phyloP scores from a whole-genome alignment of 2,329 filamentous ascomycete species.

The Lasiodiplodia citricola region DNA sequence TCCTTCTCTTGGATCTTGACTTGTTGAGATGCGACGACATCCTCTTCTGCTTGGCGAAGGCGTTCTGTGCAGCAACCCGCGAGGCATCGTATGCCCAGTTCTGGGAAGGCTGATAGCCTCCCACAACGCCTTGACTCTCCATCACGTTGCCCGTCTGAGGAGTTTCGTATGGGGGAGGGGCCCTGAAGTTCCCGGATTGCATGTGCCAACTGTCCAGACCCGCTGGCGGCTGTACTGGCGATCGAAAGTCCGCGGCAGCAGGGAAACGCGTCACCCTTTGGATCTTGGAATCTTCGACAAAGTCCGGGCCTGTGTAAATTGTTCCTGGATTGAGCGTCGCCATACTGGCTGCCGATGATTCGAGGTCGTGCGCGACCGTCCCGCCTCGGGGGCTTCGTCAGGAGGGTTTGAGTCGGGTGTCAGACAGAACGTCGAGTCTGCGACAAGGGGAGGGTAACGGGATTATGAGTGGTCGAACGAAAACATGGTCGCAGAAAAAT shows the following conservation, averaged over 20 bases:
- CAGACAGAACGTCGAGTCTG: conserved; percentile 16
- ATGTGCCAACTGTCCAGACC: conserved; percentile 15
- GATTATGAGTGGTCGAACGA: conserved; percentile 20
- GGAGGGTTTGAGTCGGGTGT: conserved; percentile 2
- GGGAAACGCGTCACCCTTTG: conserved; percentile 29
- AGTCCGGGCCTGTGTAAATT: conserved; percentile 30
- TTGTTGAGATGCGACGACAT: conserved; percentile 42
- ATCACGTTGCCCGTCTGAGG: neutral
- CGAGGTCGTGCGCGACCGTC: neutral
- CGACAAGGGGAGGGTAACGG: conserved; percentile 5
- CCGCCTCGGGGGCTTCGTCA: conserved; percentile 12
- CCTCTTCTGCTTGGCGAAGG: conserved; percentile 39
- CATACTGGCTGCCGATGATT: conserved; percentile 30
- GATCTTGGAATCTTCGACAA: conserved; percentile 25
- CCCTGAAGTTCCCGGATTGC: conserved; percentile 8
- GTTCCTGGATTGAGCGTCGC: conserved; percentile 27
- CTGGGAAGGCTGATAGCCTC: conserved; percentile 11
- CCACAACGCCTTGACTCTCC: conserved; percentile 1
- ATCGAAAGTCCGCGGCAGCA: conserved; percentile 25
- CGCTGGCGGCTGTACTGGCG: conserved; percentile 21
- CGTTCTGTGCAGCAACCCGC: conserved; percentile 36
- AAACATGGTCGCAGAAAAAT: conserved; percentile 14
- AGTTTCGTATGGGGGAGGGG: conserved; percentile 23
- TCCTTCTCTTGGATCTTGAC: conserved; percentile 64
- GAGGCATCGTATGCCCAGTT: conserved; percentile 35